phyloP scores from a whole-genome alignment of 2,329 filamentous ascomycete genomes.

The Hymenoscyphus salicellus region DNA sequence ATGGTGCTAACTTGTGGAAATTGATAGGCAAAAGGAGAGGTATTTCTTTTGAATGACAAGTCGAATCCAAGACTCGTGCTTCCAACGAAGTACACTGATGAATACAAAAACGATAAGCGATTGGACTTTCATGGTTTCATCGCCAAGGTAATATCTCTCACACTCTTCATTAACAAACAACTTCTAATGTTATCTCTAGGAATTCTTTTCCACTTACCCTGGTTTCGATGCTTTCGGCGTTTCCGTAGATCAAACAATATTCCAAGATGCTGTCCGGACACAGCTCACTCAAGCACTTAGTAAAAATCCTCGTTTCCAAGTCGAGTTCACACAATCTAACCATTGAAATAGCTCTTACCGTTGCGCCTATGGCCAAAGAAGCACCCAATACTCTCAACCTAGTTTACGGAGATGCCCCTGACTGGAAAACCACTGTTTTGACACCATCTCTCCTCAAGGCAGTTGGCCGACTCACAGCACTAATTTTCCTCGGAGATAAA shows the following conservation, averaged over 20 bases:
- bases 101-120: constrained; percentile 37
- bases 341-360: constrained; percentile 29
- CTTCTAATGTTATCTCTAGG: constrained; percentile 22
- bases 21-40: constrained; percentile 16
- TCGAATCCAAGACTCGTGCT: constrained; percentile 10
- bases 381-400: constrained; percentile 35
- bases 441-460: constrained; percentile 41
- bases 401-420: constrained; percentile 35
- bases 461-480: constrained; percentile 49
- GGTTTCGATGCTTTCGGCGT: constrained; percentile 36
- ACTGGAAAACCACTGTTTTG: constrained; percentile 42
- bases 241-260: constrained; percentile 26
- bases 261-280: constrained; percentile 36
- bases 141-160: constrained; percentile 33
- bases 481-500: constrained; percentile 46
- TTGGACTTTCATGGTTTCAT: constrained; percentile 39
- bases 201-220: constrained; percentile 37
- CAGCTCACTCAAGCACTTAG: constrained; percentile 38
- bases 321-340: neutral
- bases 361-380: constrained; percentile 39
- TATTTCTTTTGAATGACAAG: constrained; percentile 18
- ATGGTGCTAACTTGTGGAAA: neutral
- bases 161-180: neutral
- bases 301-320: neutral
- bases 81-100: constrained; percentile 30